A percentile compares a stretch with the other conserved stretches of the same genome.
These are phyloP conservation scores for Aspergillus intermedius DNA, from an alignment of 2,329 filamentous ascomycete species.

Conservation along the genomic window DNA sequence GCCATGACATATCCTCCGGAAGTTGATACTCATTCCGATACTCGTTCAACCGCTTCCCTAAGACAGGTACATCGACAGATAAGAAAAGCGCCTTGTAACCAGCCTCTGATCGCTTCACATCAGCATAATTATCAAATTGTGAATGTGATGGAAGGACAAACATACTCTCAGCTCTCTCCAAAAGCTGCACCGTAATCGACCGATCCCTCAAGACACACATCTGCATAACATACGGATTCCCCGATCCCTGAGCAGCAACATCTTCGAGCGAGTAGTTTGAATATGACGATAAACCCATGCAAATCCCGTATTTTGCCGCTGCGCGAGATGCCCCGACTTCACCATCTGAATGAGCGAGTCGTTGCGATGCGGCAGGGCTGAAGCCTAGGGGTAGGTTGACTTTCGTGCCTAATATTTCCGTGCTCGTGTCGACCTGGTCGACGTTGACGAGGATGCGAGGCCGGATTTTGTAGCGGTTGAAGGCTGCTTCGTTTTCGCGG, in stretches of 20 bases:
- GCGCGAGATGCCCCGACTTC: conserved; percentile 47
- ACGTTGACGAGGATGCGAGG: conserved; percentile 43
- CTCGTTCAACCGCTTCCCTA: conserved; percentile 50
- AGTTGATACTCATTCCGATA: conserved; percentile 47
- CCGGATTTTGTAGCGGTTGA: conserved; percentile 45
- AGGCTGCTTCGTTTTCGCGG: conserved; percentile 50
- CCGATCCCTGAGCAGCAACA: conserved; percentile 36
- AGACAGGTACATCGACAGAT: conserved; percentile 49
- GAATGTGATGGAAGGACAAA: neutral
- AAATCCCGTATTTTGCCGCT: conserved; percentile 36
- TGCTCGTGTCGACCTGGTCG: conserved; percentile 39
- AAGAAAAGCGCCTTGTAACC: conserved; percentile 52
- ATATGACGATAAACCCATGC: conserved; percentile 46
- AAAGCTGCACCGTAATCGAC: conserved; percentile 34
- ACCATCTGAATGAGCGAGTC: conserved; percentile 48
- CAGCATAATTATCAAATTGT: neutral
- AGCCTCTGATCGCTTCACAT: conserved; percentile 21
- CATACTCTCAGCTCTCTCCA: conserved; percentile 40
- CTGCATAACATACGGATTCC: conserved; percentile 49
- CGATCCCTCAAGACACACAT: conserved; percentile 49
- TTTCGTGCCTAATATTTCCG: conserved; percentile 40
- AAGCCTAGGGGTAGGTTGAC: conserved; percentile 48
- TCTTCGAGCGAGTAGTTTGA: conserved; percentile 43
- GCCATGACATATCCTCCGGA: conserved; percentile 39
- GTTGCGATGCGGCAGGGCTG: conserved; percentile 49